Base-by-base conservation (phyloP, 2,329 filamentous ascomycete species). In the Trichophaea hybrida region DNA sequence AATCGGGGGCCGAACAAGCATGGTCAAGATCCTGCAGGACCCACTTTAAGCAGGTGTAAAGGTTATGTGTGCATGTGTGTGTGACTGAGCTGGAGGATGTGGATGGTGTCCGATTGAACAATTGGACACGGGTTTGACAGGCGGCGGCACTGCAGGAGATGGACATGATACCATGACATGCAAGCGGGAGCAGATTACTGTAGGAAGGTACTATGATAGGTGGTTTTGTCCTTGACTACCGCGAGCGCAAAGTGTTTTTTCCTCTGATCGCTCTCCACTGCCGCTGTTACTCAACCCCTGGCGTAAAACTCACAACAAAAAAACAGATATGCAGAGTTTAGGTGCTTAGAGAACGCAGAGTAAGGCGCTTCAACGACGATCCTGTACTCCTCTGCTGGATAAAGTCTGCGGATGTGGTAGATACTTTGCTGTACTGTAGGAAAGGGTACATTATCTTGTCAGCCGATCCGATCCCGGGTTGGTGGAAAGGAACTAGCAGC, bases 361-460 rank as follows among this genome's bases (percentile, higher is more conserved):
- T 24, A 24, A 24, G 24, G 24, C 38, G n/a, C 38, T 43, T 43
- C 38, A 15, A 43, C 38, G 38, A 15, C n/a, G 38, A 43, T 43
- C 38, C 10, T 43, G 38, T 43, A 43, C 38, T 24, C 24, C 24
- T 24, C 24, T 24, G 24, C 24, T 24, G 24, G 24, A 24, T 24
- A 24, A 24, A 24, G 24, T 24, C 24, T 24, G 24, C 24, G 24
- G 24, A 24, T 24, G 24, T 24, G 38, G 38, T 43, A 43, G 38
- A 43, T 51, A 32, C n/a, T n/a, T n/a, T n/a, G n/a, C n/a, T n/a
- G n/a, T n/a, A n/a, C 48, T 51, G 48, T 51, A 32, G 48, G 48
- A 51, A 51, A 24, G 48, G 48, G 31, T 24, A 51, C 15, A 32
- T 17, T 24, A 51, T 51, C 48, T 51, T 12, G 48, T 51, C 48